Conservation (phyloP, 2,329 filamentous ascomycete species). For the Aspergillus bombycis region DNA sequence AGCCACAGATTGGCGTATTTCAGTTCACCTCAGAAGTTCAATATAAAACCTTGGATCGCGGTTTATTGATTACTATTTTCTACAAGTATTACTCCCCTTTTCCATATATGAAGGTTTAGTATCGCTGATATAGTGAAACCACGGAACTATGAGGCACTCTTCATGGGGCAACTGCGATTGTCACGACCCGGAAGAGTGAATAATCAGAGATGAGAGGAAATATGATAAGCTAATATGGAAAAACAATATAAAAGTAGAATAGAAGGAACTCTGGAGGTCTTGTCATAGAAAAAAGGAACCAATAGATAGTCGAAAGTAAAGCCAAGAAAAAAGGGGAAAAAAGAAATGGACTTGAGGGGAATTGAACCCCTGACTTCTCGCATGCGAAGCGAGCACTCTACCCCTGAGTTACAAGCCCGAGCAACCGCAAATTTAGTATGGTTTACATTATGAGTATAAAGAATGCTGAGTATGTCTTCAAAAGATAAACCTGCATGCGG, state of each 20-base stretch:
- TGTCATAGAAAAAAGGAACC: not conserved
- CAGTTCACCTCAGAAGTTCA: no score
- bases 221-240: not conserved
- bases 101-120: not conserved
- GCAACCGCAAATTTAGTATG: not conserved
- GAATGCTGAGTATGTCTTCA: no score
- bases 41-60: not conserved
- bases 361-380: constrained; percentile 8
- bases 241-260: not conserved
- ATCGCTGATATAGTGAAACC: not conserved
- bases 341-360: constrained; percentile 3
- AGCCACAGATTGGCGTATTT: no score
- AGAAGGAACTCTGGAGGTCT: not conserved
- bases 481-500: not conserved
- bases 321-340: not conserved
- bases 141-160: not conserved
- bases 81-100: not conserved
- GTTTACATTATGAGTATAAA: accelerated
- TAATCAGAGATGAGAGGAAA: not conserved
- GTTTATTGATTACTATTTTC: not conserved
- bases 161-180: no score
- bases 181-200: not conserved
- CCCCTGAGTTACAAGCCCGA: constrained; percentile 5
- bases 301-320: not conserved
- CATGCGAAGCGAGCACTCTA: constrained; percentile 8